phyloP scores from a whole-genome alignment of 805 yeast genomes.

The Lipomyces kockii region DNA sequence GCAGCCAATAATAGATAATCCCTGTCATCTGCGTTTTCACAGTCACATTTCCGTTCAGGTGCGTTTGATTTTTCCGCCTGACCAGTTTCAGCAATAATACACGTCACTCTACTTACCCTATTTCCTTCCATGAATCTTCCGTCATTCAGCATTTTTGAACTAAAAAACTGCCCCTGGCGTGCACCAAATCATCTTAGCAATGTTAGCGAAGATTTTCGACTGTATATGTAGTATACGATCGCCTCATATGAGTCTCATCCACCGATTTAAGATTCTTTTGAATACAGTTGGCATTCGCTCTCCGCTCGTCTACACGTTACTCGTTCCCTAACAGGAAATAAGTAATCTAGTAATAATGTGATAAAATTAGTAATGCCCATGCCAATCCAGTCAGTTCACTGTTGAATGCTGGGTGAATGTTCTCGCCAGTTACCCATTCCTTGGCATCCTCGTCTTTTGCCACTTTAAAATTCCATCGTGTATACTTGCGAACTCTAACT shows the following conservation, averaged over 20 bases:
- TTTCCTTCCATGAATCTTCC: background rate
- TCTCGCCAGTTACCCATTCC: background rate
- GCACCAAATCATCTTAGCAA: background rate
- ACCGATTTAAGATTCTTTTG: too few species aligned
- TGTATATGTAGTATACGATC: background rate
- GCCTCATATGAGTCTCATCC: background rate
- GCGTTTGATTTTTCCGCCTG: background rate
- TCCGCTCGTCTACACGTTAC: background rate
- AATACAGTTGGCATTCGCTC: background rate
- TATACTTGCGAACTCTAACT: background rate
- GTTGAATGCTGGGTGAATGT: too few species aligned
- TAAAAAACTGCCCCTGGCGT: too few species aligned
- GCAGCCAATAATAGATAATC: too few species aligned
- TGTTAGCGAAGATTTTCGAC: background rate
- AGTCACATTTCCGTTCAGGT: background rate
- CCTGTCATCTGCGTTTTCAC: background rate
- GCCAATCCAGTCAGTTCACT: background rate
- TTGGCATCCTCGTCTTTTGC: background rate
- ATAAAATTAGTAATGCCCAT: too few species aligned
- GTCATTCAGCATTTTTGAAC: background rate
- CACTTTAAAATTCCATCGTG: background rate
- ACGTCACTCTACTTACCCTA: background rate
- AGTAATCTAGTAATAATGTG: too few species aligned
- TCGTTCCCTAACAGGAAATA: background rate
- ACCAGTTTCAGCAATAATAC: background rate